phyloP scores from a whole-genome alignment of 805 yeast genomes.

The Wickerhamomyces silvicola region DNA sequence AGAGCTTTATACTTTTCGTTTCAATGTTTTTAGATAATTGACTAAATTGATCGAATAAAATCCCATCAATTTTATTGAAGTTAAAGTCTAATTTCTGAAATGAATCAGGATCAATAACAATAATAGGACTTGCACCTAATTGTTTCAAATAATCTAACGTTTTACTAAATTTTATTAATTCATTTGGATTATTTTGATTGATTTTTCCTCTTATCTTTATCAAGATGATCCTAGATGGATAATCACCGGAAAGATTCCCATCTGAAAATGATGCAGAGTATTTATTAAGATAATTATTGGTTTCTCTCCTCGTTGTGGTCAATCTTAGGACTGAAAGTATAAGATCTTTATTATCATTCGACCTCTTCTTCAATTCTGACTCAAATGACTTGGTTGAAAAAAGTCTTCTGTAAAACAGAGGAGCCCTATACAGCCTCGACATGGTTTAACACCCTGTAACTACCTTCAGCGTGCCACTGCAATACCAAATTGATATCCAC shows the following conservation, averaged over 20 bases:
- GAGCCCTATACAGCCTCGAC: too few species aligned
- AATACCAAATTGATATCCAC: too few species aligned
- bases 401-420: too few species aligned
- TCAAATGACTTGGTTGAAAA: too few species aligned
- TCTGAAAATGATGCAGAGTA: conserved; percentile 44
- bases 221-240: conserved; percentile 19
- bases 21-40: conserved; percentile 6
- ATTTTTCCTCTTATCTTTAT: conserved; percentile 24
- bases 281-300: conserved; percentile 68
- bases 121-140: conserved; percentile 18
- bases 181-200: conserved; percentile 6
- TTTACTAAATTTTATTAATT: conserved; percentile 10
- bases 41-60: conserved; percentile 16
- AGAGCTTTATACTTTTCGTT: conserved; percentile 6
- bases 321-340: conserved; percentile 81
- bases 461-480: too few species aligned
- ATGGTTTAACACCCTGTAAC: too few species aligned
- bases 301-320: conserved; percentile 92
- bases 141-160: conserved; percentile 18
- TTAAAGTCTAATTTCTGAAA: conserved; percentile 13
- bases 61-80: conserved; percentile 12
- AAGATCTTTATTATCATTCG: conserved; percentile 52
- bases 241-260: conserved; percentile 16
- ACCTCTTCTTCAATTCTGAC: conserved; percentile 13
- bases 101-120: conserved; percentile 19